Evolutionary conservation across 2,329 filamentous ascomycete genomes (phyloP).

Genomic region (Ophiostoma quercus): DNA sequence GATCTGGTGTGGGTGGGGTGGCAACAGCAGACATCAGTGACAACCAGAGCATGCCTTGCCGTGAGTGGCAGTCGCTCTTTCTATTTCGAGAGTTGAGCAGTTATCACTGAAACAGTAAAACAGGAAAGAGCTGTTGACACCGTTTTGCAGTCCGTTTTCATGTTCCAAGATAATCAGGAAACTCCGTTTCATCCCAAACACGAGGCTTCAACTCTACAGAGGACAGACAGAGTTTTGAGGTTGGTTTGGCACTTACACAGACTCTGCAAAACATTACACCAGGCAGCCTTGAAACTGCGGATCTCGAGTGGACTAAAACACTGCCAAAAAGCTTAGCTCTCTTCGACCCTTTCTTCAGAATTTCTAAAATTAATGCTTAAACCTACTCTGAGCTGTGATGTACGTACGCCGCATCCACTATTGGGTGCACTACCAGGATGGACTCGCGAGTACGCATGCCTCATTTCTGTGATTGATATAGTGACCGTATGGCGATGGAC

Average conservation of each 20-base stretch:
- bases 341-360: background rate
- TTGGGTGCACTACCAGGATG: background rate
- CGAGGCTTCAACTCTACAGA: background rate
- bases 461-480: background rate
- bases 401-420: background rate
- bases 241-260: background rate
- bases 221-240: background rate
- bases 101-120: background rate
- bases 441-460: background rate
- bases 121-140: background rate
- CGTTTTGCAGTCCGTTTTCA: background rate
- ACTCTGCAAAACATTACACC: background rate
- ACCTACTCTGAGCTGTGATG: background rate
- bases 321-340: constrained; percentile 18
- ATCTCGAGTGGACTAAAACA: constrained; percentile 4
- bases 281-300: constrained; percentile 2
- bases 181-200: background rate
- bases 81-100: background rate
- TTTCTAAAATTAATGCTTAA: background rate
- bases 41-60: background rate
- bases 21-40: background rate
- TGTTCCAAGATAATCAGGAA: background rate
- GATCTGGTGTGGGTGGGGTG: constrained; percentile 6
- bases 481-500: background rate
- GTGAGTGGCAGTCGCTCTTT: constrained; percentile 4